Conservation (phyloP, 164 flowering plant genomes). For the Malania oleifera region DNA sequence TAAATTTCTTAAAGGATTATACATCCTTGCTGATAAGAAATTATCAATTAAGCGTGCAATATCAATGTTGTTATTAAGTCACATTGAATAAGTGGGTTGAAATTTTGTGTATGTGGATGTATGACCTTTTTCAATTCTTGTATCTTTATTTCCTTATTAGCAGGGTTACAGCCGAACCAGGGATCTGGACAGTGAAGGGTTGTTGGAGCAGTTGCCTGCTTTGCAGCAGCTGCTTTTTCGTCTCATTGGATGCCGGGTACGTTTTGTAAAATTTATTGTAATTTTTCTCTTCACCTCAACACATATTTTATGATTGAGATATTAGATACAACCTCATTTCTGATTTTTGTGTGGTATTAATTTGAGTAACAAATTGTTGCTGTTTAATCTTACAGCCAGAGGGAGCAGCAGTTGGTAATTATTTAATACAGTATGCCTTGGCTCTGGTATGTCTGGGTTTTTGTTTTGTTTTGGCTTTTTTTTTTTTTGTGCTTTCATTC, state of each 20-base stretch:
- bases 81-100: too few relatives aligned
- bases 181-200: conserved; percentile 75
- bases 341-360: background rate
- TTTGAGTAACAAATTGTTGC: background rate
- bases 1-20: too few relatives aligned
- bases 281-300: background rate
- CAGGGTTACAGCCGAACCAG: conserved; percentile 94
- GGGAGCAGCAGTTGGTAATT: conserved; percentile 87
- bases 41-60: too few relatives aligned
- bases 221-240: conserved; percentile 88
- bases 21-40: too few relatives aligned
- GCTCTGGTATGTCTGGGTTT: conserved; percentile 71
- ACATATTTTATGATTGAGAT: background rate
- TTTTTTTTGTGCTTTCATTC: conserved; percentile 1
- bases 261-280: conserved; percentile 7
- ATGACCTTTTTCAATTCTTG: background rate
- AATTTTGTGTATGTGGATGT: background rate
- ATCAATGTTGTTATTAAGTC: too few relatives aligned
- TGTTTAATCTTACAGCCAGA: conserved; percentile 69
- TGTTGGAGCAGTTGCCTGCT: conserved; percentile 94
- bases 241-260: conserved; percentile 95
- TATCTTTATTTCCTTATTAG: conserved; percentile 1
- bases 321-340: background rate
- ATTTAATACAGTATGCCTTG: conserved; percentile 86
- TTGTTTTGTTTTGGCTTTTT: too few relatives aligned